Evolutionary conservation across 106 monocot genomes (phyloP), one percentile per base, ranked within the genome.

Genomic region (Ottelia alismoides): DNA sequence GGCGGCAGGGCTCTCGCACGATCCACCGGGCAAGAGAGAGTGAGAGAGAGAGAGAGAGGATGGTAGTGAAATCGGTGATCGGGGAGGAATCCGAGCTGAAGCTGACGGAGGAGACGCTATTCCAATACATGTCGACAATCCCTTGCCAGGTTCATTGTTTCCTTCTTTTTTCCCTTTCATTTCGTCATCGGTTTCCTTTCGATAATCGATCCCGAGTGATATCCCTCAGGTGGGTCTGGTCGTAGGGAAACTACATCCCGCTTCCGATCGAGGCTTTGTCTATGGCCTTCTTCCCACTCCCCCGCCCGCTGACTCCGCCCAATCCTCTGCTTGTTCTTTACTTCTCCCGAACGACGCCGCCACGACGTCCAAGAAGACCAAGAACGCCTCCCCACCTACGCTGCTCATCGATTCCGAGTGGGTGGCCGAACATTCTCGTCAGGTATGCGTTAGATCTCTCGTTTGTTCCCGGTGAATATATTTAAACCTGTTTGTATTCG

Each of bases 401-500:
- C 60, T 94, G 14, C 20, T 45, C 22, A 55, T 96, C 50, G 94
- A 96, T 63, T 68, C 51, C 4, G 94, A 96, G 55, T 96, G 94
- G 94, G 71, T 96, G 22, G 81, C 84, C 25, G 94, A 96, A 69
- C 94, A 96, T 46, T 84, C 88, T 46, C 84, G 84, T 11, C n/a
- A n/a, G n/a, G n/a, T n/a, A n/a, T n/a, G n/a, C n/a, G n/a, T n/a
- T n/a, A n/a, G n/a, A n/a, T n/a, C n/a, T n/a, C n/a, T n/a, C n/a
- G n/a, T n/a, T n/a, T n/a, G n/a, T n/a, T n/a, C n/a, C n/a, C n/a
- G n/a, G n/a, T n/a, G n/a, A n/a, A n/a, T n/a, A n/a, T n/a, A n/a
- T n/a, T n/a, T n/a, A n/a, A n/a, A n/a, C n/a, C n/a, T n/a, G n/a
- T n/a, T n/a, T n/a, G n/a, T n/a, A n/a, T n/a, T n/a, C n/a, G n/a